These are phyloP conservation scores for Scedosporium minutisporum DNA, from an alignment of 2,329 filamentous ascomycete genomes.

Conservation along the genomic window DNA sequence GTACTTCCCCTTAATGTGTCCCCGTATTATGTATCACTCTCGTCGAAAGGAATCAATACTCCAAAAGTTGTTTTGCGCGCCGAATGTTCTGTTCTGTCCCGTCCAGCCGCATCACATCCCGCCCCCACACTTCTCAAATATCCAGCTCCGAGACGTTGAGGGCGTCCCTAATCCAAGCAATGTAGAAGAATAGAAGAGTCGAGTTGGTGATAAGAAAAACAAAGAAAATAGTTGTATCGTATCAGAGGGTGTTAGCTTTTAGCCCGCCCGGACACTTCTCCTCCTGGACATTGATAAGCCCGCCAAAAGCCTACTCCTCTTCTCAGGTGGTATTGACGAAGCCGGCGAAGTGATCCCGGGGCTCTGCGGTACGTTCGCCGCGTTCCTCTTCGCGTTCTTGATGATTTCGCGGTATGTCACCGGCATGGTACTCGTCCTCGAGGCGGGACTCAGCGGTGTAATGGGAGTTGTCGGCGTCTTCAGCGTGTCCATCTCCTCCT, in stretches of 20 bases:
- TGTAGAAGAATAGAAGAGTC: neutral
- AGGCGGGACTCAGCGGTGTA: neutral
- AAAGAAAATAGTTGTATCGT: neutral
- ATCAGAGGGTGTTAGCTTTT: neutral
- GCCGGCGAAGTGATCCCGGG: slow-evolving; percentile 10
- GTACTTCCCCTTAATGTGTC: neutral
- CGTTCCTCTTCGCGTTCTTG: slow-evolving; percentile 31
- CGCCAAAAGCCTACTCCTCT: slow-evolving; percentile 1
- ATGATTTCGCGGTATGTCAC: slow-evolving; percentile 40
- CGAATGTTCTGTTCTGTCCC: neutral
- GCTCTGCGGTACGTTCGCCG: slow-evolving; percentile 13
- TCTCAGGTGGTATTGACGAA: slow-evolving; percentile 9
- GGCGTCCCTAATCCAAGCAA: neutral
- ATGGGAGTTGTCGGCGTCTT: neutral
- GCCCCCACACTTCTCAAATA: neutral
- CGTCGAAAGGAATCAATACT: neutral
- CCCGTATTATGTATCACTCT: neutral
- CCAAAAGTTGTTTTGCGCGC: neutral
- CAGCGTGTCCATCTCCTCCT: slow-evolving; percentile 17
- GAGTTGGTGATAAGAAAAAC: neutral
- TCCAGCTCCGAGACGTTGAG: neutral
- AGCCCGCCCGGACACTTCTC: slow-evolving; percentile 8
- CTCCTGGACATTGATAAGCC: slow-evolving; percentile 9
- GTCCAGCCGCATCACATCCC: neutral
- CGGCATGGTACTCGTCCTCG: slow-evolving; percentile 18